Evolutionary conservation across 305 asterid species (phyloP), one percentile per base, ranked within the genome.

Genomic region (Ruellia speciosa): DNA sequence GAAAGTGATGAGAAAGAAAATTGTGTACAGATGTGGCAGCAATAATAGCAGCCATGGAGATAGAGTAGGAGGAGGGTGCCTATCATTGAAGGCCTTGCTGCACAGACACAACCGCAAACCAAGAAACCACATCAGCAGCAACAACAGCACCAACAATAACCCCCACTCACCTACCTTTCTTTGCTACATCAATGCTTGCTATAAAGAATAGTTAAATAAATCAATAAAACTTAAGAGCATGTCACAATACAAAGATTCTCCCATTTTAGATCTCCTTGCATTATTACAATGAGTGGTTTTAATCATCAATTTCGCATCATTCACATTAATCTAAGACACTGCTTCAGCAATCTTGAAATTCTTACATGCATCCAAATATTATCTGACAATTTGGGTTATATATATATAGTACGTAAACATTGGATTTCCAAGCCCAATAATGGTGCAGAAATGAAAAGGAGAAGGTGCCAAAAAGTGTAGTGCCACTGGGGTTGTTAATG

Each of bases 131-230:
- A 24, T 2, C 31, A 24, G 31, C 31, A 24, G 31, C 31, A 24
- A 24, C 31, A 24, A 24, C 31, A 24, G 4, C 52, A 65, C 40
- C 49, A 66, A 47, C 28, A 5, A 41, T 35, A 2, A 58, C 19
- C 45, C 57, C 3, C 2, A 24, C 5, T 52, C 66, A n/a, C 61
- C 71, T n/a, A 65, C 68, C 31, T 75, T 71, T 71, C 62, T 71
- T 71, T 73, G 63, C 79, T 84, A 71, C 54, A 41, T 79, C 43
- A 81, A 73, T 70, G 75, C 77, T 66, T 79, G 81, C 52, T 81
- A 58, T 35, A 57, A 57, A 61, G 46, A 60, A 59, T 71, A 52
- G 52, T n/a, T 43, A 12, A 1, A 12, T 11, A 43, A 43, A 43
- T 19, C 40, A 13, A 56, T 15, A 15, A 51, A 5, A 31, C 16